Conservation (phyloP, 768 basidiomycete species). For the Gloeophyllum trabeum region DNA sequence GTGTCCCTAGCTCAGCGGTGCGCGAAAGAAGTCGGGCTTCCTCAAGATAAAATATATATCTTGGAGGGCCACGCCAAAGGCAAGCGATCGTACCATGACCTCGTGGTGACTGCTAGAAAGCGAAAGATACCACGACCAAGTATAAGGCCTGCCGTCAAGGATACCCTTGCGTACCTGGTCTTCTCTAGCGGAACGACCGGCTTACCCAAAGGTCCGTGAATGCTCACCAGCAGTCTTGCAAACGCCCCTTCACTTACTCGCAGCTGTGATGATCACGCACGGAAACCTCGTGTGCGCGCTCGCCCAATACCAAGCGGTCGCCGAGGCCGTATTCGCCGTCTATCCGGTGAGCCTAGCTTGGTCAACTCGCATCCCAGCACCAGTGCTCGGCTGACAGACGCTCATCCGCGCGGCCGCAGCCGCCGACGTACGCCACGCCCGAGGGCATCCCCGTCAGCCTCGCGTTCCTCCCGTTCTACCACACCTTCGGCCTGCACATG, state of each 20-base stretch:
- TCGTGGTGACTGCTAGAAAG: constrained; percentile 28
- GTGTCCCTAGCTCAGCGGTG: constrained; percentile 29
- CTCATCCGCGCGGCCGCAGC: constrained; percentile 15
- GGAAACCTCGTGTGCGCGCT: constrained; percentile 10
- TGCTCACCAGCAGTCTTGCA: not conserved
- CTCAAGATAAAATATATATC: constrained; percentile 34
- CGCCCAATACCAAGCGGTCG: constrained; percentile 19
- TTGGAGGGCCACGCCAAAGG: constrained; percentile 31
- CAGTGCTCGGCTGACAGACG: not conserved
- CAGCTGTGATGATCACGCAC: constrained; percentile 19
- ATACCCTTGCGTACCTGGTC: constrained; percentile 57
- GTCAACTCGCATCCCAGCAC: too few relatives aligned
- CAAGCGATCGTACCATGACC: constrained; percentile 28
- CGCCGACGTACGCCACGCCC: constrained; percentile 26
- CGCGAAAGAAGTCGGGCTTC: constrained; percentile 20
- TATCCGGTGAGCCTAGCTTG: constrained; percentile 22
- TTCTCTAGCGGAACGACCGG: constrained; percentile 78
- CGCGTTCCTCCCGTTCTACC: constrained; percentile 58
- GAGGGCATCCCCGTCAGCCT: constrained; percentile 36
- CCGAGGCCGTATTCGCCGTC: constrained; percentile 20
- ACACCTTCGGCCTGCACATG: constrained; percentile 49
- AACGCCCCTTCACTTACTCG: not conserved
- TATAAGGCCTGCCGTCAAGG: constrained; percentile 30
- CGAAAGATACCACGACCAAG: constrained; percentile 27
- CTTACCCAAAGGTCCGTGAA: constrained; percentile 49